Percentiles rank a stretch among this genome's conserved stretches.
Evolutionary conservation across 164 flowering plant genomes (phyloP).

Genomic region (Macadamia integrifolia): DNA sequence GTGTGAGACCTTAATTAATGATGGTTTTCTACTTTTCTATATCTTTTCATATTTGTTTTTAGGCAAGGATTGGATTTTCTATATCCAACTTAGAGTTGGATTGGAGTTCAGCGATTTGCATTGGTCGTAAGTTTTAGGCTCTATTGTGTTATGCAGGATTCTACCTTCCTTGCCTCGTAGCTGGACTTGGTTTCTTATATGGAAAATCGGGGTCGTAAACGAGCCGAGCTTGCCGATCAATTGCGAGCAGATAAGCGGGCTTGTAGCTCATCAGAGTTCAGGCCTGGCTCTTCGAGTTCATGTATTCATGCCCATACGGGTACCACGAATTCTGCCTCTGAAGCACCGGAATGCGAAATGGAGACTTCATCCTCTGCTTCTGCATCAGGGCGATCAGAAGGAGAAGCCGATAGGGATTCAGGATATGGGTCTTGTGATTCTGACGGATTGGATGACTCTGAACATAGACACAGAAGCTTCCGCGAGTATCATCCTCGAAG

Average conservation of each 20-base stretch:
- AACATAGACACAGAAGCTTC: conserved; percentile 20
- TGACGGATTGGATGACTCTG: conserved; percentile 36
- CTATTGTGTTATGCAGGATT: not conserved
- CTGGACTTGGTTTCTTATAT: conserved; percentile 16
- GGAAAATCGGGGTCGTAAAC: conserved; percentile 74
- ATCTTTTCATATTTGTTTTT: no score
- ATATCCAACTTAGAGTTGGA: not conserved
- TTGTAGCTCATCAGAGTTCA: conserved; percentile 56
- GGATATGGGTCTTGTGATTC: conserved; percentile 66
- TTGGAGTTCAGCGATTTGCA: no score
- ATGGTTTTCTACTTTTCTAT: no score
- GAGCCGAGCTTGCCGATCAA: conserved; percentile 52
- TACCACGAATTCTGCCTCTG: conserved; percentile 23
- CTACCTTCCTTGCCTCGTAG: not conserved
- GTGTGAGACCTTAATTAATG: no score
- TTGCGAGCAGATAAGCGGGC: conserved; percentile 82
- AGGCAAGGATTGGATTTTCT: no score
- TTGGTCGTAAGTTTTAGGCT: not conserved
- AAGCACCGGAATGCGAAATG: conserved; percentile 45
- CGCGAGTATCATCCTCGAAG: conserved; percentile 37
- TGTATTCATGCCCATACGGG: conserved; percentile 26
- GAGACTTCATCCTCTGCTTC: conserved; percentile 66
- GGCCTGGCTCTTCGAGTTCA: conserved; percentile 54
- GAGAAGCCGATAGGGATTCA: conserved; percentile 53
- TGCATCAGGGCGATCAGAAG: conserved; percentile 50